Conservation (phyloP, 495 filamentous ascomycete species). For the Neurospora sp. region DNA sequence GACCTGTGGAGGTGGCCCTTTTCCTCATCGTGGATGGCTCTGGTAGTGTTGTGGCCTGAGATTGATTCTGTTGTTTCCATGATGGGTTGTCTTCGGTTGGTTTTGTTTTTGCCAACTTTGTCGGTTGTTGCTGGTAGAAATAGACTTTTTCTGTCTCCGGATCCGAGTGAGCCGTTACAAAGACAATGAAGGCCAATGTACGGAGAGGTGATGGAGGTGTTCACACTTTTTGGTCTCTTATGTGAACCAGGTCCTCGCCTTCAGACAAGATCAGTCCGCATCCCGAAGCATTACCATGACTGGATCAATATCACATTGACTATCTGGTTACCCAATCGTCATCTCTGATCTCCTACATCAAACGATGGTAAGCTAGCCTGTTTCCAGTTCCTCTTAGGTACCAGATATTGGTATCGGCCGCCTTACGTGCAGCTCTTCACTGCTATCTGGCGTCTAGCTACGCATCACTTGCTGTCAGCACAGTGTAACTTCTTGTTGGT, state of each 20-base stretch:
- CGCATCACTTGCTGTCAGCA: background rate
- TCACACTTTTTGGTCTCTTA: background rate
- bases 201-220: background rate
- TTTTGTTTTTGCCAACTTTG: background rate
- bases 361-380: background rate
- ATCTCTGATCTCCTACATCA: background rate
- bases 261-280: background rate
- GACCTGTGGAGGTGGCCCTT: conserved; percentile 27
- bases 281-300: background rate
- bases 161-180: background rate
- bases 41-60: conserved; percentile 1
- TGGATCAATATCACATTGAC: background rate
- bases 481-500: too few relatives aligned
- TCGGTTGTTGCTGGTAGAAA: background rate
- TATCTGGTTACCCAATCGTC: background rate
- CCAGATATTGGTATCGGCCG: background rate
- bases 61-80: conserved; percentile 6
- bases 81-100: background rate
- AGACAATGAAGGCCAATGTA: background rate
- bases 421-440: background rate
- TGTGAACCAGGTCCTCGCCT: background rate
- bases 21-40: conserved; percentile 22
- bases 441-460: background rate
- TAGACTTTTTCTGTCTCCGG: too few relatives aligned
- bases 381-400: background rate